Evolutionary conservation across 2,329 filamentous ascomycete species (phyloP).

Genomic region (Knoxdaviesia capensis): DNA sequence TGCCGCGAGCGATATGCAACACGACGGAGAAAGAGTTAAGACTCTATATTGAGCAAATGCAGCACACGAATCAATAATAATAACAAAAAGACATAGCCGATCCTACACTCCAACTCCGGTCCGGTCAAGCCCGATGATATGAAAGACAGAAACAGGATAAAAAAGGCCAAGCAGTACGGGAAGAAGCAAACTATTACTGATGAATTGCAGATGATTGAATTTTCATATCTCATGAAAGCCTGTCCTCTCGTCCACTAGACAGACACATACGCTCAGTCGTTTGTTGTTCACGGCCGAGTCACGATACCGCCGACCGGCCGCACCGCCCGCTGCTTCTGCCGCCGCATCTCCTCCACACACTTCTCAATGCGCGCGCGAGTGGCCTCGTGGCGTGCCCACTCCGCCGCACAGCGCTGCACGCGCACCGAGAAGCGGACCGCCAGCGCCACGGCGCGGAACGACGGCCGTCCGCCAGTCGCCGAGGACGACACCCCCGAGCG

Average conservation of each 20-base stretch:
- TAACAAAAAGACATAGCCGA: too few relatives aligned
- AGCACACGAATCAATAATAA: too few relatives aligned
- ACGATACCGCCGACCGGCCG: constrained; percentile 11
- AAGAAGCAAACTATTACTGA: not conserved
- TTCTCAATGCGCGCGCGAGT: constrained; percentile 26
- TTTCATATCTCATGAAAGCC: too few relatives aligned
- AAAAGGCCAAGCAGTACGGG: not conserved
- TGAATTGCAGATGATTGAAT: too few relatives aligned
- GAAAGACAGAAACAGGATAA: constrained; percentile 4
- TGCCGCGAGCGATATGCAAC: too few relatives aligned
- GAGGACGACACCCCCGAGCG: not conserved
- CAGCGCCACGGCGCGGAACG: constrained; percentile 22
- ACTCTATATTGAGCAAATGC: too few relatives aligned
- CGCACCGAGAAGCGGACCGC: constrained; percentile 33
- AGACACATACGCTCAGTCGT: too few relatives aligned
- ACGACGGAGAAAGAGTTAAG: too few relatives aligned
- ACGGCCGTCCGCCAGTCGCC: constrained; percentile 8
- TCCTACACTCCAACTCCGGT: too few relatives aligned
- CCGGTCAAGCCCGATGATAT: not conserved
- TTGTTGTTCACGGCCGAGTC: too few relatives aligned
- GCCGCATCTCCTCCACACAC: constrained; percentile 25
- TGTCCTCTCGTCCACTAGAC: too few relatives aligned
- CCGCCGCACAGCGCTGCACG: constrained; percentile 22
- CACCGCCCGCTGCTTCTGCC: constrained; percentile 20
- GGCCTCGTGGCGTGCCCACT: constrained; percentile 31